phyloP scores from a whole-genome alignment of 345 rosid species.

The Durio zibethinus region DNA sequence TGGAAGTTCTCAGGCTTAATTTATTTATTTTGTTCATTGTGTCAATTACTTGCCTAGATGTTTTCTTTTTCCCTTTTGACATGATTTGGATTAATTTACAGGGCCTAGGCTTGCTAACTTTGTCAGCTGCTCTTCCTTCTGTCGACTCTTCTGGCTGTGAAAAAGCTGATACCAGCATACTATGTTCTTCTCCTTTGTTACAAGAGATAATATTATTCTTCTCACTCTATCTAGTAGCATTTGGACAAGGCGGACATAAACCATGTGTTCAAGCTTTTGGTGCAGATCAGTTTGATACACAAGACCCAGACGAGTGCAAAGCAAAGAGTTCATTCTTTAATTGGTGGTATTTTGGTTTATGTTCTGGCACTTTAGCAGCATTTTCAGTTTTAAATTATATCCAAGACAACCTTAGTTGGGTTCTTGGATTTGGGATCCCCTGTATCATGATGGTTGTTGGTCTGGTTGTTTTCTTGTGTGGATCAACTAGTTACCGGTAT shows the following conservation, averaged over 20 bases:
- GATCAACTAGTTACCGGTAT: constrained; percentile 25
- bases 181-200: constrained; percentile 11
- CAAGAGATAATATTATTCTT: constrained; percentile 31
- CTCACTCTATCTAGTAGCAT: constrained; percentile 38
- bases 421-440: constrained; percentile 56
- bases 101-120: background rate
- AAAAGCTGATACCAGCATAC: background rate
- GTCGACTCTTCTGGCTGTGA: background rate
- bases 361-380: constrained; percentile 37
- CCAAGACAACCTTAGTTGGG: constrained; percentile 80
- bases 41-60: background rate
- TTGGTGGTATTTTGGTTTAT: constrained; percentile 71
- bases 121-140: constrained; percentile 24
- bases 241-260: constrained; percentile 54
- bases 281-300: constrained; percentile 66
- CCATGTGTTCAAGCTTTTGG: constrained; percentile 88
- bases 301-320: constrained; percentile 40
- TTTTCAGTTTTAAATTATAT: constrained; percentile 46
- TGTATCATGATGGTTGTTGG: constrained; percentile 23
- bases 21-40: background rate
- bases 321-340: constrained; percentile 76
- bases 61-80: background rate
- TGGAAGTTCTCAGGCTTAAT: background rate
- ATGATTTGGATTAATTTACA: background rate
- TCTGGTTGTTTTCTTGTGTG: constrained; percentile 31